These are phyloP conservation scores for Effrenium voratum DNA, from an alignment of 73 alveolate species.

Conservation along the genomic window DNA sequence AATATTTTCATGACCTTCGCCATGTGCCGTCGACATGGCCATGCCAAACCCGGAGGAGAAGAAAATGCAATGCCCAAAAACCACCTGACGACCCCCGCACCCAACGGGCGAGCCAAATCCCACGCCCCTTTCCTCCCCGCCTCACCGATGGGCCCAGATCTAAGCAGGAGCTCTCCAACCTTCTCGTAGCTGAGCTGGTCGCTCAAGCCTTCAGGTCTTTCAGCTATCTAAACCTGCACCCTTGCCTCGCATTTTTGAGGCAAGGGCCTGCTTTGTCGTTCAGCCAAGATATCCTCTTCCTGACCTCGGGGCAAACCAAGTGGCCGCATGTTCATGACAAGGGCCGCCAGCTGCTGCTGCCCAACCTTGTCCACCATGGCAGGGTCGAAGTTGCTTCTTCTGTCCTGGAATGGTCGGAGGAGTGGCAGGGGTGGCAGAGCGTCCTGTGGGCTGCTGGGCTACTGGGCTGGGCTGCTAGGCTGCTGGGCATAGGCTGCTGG, in stretches of 20 bases:
- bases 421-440: no score
- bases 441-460: no score
- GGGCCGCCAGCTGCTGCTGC: no score
- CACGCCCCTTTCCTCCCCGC: neutral
- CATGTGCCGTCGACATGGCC: neutral
- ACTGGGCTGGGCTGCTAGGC: no score
- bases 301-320: constrained; percentile 22
- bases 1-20: constrained; percentile 76
- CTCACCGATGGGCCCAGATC: constrained; percentile 82
- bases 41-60: neutral
- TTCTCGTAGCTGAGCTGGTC: constrained; percentile 41
- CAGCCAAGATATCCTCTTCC: constrained; percentile 46
- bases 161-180: constrained; percentile 55
- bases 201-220: neutral
- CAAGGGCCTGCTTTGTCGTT: constrained; percentile 40
- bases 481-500: no score
- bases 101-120: neutral
- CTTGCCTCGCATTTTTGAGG: neutral
- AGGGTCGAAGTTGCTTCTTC: neutral
- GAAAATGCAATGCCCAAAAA: neutral
- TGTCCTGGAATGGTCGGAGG: no score
- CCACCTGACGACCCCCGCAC: neutral
- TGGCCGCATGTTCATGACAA: no score
- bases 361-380: constrained; percentile 48
- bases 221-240: neutral